These are phyloP conservation scores for Pseudogymnoascus sp. DNA, from an alignment of 2,329 filamentous ascomycete species.

Conservation along the genomic window DNA sequence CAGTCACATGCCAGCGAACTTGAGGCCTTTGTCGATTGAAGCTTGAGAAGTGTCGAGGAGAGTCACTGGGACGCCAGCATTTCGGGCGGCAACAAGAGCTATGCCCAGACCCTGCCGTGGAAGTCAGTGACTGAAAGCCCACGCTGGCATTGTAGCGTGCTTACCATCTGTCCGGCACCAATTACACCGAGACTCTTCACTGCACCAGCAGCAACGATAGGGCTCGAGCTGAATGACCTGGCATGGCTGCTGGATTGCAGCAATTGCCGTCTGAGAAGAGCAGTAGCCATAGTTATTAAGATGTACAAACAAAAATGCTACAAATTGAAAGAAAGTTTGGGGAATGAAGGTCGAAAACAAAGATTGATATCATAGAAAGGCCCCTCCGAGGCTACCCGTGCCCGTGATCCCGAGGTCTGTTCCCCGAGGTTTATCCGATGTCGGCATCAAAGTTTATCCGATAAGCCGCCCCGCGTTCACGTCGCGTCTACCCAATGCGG, in stretches of 20 bases:
- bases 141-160: conserved; percentile 23
- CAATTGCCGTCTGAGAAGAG: conserved; percentile 22
- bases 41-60: conserved; percentile 78
- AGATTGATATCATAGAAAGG: neutral
- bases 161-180: conserved; percentile 92
- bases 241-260: conserved; percentile 20
- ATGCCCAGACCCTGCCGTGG: conserved; percentile 78
- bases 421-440: neutral
- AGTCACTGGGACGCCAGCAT: conserved; percentile 73
- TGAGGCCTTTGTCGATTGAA: conserved; percentile 79
- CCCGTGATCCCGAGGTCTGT: neutral
- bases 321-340: neutral
- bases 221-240: conserved; percentile 62
- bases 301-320: neutral
- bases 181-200: conserved; percentile 86
- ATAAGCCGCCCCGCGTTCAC: neutral
- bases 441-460: neutral
- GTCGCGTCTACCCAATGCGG: conserved; percentile 8
- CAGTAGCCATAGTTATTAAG: conserved; percentile 23
- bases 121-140: conserved; percentile 20
- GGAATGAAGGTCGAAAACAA: conserved; percentile 5
- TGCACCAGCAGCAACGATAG: conserved; percentile 54
- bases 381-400: neutral
- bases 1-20: conserved; percentile 64
- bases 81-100: conserved; percentile 84